phyloP scores from a whole-genome alignment of 2,329 filamentous ascomycete species.

The Fonsecaea monophora region DNA sequence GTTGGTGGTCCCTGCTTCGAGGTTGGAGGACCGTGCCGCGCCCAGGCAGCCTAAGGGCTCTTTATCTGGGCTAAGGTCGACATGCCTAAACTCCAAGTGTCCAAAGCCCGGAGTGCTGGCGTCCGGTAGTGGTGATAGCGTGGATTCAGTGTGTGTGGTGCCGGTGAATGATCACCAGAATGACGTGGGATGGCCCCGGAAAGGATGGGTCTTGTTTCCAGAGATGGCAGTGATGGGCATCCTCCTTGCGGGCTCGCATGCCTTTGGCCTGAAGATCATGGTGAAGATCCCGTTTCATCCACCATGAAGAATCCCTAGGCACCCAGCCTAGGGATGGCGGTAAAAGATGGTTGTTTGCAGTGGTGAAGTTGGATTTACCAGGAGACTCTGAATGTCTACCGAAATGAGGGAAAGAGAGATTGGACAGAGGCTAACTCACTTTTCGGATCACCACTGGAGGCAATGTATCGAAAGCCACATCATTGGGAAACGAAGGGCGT shows the following conservation, averaged over 20 bases:
- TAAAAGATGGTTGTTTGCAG: not conserved
- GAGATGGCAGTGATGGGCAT: constrained; percentile 19
- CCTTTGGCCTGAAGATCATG: not conserved
- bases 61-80: constrained; percentile 25
- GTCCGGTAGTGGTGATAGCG: not conserved
- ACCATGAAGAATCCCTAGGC: constrained; percentile 11
- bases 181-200: constrained; percentile 18
- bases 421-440: constrained; percentile 51
- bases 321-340: not conserved
- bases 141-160: constrained; percentile 2
- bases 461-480: constrained; percentile 57
- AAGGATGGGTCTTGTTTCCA: not conserved
- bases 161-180: constrained; percentile 6
- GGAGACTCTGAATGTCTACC: not conserved
- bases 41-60: constrained; percentile 17
- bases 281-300: constrained; percentile 15
- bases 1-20: constrained; percentile 15
- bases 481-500: constrained; percentile 26
- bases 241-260: not conserved
- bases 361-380: constrained; percentile 8
- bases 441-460: constrained; percentile 64
- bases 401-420: not conserved
- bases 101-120: constrained; percentile 16
- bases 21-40: constrained; percentile 28
- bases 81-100: constrained; percentile 27